Evolutionary conservation across 106 monocot genomes (phyloP), one percentile per base, ranked within the genome.

Genomic region (Iris macrosiphon): DNA sequence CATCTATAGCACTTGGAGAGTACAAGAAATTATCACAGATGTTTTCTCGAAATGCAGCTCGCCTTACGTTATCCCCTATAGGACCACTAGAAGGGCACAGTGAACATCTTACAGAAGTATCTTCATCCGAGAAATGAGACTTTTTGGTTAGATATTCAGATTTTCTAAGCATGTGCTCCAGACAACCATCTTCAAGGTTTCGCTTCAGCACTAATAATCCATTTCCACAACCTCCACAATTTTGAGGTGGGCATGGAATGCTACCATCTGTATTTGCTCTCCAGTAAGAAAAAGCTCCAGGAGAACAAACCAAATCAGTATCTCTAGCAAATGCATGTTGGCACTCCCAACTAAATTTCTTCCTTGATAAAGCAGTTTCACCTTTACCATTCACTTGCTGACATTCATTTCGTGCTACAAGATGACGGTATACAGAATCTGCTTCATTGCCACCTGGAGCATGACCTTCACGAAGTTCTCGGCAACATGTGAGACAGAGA

Each of bases 401-500:
- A 49, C 25, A 16, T 30, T 52, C 30, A 40, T 3, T 18, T 40
- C 12, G 21, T 28, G 9, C 22, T 14, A 27, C 31, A 7, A 40
- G 56, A 12, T 47, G 21, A 11, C 56, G 33, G 30, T 55, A 8
- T 21, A 19, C 43, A 55, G 17, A 48, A 45, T 54, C 43, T 58
- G 27, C 40, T 38, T 49, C 63, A 20, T 52, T 61, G 30, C 63
- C 63, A 26, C 79, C 75, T 30, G 79, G 72, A 28, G 59, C 23
- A 16, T 23, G 37, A 49, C 75, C 79, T 59, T 72, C 63, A 64
- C 79, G 79, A 44, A 84, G 73, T 28, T 84, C 83, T 32, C 53
- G 44, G 52, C 83, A 84, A 57, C 83, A 84, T 42, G 40, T 47
- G 38, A 84, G 66, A 39, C 83, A 84, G 21, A 84, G 51, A 33